Base-by-base conservation (phyloP, 306 rosid species). In the Astragalus glycyphyllos region DNA sequence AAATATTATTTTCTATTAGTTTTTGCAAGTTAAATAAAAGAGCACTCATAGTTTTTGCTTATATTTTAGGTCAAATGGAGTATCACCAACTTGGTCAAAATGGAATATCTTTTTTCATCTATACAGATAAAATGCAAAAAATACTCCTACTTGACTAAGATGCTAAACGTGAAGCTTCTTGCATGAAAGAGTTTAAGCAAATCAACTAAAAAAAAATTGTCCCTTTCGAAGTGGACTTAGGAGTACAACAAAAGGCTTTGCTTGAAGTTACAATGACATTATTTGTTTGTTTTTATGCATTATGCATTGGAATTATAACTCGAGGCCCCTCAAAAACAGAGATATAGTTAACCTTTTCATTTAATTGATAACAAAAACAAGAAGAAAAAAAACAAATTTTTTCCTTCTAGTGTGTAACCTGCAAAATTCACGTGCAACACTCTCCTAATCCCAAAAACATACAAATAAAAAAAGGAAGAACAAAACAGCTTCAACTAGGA, bases 401-500 rank as follows among this genome's bases (percentile, higher is more conserved):
- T 32, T 40, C 9, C 15, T 46, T 8, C 13, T 10, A 68, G 38
- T 59, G 38, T 59, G 58, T 76, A 40, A 42, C 42, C 62, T 56
- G 51, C 76, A 48, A 79, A 58, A 38, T 15, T 89, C 92, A 82
- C 86, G 80, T 81, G 88, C 81, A 51, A 51, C 73, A 41, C 44
- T 63, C 75, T 69, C 80, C 71, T 40, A 79, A 56, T 61, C 76
- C 80, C 73, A 54, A 78, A 79, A 71, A 1, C 68, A 64, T 14
- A 47, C 4, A 57, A 69, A 14, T 12, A 41, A 14, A 4, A 61
- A 46, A 8, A 26, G 7, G 50, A 75, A 77, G 63, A 70, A 70
- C 17, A 12, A 15, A 38, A 35, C 46, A 58, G 74, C 12, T 56
- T 12, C 73, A 14, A 55, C 73, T 11, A 42, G 63, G 60, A 62